Percentiles rank a stretch among this genome's conserved stretches.
Conservation (phyloP, 805 yeast species). For the Pichia pseudocactophila region DNA sequence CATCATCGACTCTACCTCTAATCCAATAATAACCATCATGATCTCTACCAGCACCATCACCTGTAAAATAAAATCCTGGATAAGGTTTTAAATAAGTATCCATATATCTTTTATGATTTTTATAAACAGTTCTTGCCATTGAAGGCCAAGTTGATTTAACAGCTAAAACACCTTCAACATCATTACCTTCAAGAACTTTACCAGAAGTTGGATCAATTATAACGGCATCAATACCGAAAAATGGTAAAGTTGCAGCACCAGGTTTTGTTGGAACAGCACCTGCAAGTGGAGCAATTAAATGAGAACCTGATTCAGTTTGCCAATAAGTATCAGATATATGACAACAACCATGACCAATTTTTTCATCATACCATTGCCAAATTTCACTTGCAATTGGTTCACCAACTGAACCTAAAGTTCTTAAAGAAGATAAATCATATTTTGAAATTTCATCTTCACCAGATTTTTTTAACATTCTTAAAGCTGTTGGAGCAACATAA, state of each 20-base stretch:
- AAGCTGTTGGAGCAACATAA: constrained; percentile 97
- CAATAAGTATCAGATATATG: constrained; percentile 95
- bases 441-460: constrained; percentile 78
- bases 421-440: constrained; percentile 75
- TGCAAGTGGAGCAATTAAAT: constrained; percentile 87
- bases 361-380: constrained; percentile 97
- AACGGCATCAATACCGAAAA: constrained; percentile 87
- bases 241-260: constrained; percentile 94
- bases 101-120: constrained; percentile 74
- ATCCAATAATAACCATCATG: constrained; percentile 96
- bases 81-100: constrained; percentile 92
- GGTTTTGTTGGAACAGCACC: constrained; percentile 95
- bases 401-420: constrained; percentile 95
- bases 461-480: constrained; percentile 74
- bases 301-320: constrained; percentile 98
- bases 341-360: constrained; percentile 82
- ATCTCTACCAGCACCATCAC: constrained; percentile 98
- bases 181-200: constrained; percentile 71
- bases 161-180: constrained; percentile 94
- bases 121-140: constrained; percentile 94
- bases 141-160: constrained; percentile 93
- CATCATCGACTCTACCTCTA: constrained; percentile 97
- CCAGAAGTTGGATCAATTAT: constrained; percentile 93
- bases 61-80: constrained; percentile 90
- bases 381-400: constrained; percentile 97